Conservation (phyloP, 441 rosid species). For the Gossypium schwendimanii region DNA sequence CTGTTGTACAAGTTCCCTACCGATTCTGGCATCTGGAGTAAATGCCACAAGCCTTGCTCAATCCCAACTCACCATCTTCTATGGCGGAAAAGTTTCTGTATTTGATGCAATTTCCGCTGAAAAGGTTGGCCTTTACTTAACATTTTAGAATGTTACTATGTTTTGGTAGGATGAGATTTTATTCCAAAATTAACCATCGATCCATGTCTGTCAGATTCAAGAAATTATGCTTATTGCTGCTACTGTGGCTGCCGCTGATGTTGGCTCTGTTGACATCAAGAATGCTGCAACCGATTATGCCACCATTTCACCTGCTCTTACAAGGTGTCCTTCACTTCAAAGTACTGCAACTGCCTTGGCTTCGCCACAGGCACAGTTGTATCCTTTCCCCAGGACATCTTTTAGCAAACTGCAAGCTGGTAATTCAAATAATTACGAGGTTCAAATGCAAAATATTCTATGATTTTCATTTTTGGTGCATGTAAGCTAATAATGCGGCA, state of each 20-base stretch:
- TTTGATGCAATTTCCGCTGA: slow-evolving; percentile 65
- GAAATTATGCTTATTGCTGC: slow-evolving; percentile 63
- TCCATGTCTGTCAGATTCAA: slow-evolving; percentile 36
- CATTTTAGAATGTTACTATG: background rate
- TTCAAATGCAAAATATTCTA: slow-evolving; percentile 4
- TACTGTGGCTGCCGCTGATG: slow-evolving; percentile 36
- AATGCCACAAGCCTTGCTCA: slow-evolving; percentile 26
- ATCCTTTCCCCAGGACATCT: slow-evolving; percentile 38
- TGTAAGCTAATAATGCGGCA: slow-evolving; percentile 5
- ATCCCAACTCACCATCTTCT: slow-evolving; percentile 76
- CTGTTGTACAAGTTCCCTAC: slow-evolving; percentile 27
- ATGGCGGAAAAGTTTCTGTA: slow-evolving; percentile 63
- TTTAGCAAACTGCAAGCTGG: slow-evolving; percentile 79
- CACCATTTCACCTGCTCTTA: slow-evolving; percentile 48
- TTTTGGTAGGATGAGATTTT: background rate
- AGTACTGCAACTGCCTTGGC: slow-evolving; percentile 52
- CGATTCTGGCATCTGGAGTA: slow-evolving; percentile 27
- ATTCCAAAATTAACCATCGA: background rate
- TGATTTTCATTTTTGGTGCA: background rate
- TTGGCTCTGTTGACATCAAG: slow-evolving; percentile 48
- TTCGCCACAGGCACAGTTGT: slow-evolving; percentile 44
- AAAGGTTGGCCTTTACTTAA: slow-evolving; percentile 39
- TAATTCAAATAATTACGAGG: slow-evolving; percentile 18
- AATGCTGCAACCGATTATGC: slow-evolving; percentile 28
- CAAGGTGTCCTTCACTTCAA: slow-evolving; percentile 74